A percentile compares a stretch with the other conserved stretches of the same genome.
phyloP scores from a whole-genome alignment of 176 grass and related monocot species.

The Oropetium thomaeum region DNA sequence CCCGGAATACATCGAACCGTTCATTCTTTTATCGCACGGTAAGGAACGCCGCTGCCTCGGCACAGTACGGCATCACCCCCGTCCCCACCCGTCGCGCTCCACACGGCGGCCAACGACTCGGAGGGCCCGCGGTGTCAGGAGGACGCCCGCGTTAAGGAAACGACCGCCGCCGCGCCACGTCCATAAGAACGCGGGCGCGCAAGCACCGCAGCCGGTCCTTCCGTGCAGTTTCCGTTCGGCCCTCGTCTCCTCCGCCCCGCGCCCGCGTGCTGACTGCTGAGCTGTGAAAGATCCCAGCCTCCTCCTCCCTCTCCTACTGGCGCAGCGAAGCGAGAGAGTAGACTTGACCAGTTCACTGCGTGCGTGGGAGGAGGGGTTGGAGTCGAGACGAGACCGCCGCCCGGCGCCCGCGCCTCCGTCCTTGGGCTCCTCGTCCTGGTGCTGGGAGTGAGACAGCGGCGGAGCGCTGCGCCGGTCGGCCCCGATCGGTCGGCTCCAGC shows the following conservation, averaged over 20 bases:
- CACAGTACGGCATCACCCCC: not conserved
- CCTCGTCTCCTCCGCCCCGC: not conserved
- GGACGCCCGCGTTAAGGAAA: conserved; percentile 42
- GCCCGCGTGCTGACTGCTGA: not conserved
- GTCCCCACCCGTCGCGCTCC: not conserved
- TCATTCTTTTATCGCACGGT: not conserved
- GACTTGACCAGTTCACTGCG: not conserved
- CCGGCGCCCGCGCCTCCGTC: not conserved
- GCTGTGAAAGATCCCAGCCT: not conserved
- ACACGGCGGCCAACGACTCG: not conserved
- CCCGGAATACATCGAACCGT: too few relatives aligned
- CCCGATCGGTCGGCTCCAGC: not conserved
- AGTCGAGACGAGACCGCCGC: too few relatives aligned
- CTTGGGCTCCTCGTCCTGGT: not conserved
- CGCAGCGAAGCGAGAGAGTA: not conserved
- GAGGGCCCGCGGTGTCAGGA: not conserved
- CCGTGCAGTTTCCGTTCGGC: not conserved
- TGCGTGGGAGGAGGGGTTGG: not conserved
- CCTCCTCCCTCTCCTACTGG: not conserved
- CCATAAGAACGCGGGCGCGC: not conserved
- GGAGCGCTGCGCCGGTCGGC: not conserved
- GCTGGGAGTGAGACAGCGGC: not conserved
- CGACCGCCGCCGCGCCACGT: not conserved
- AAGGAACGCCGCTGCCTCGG: not conserved
- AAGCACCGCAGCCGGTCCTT: not conserved